Conservation (phyloP, 371 early-diverging fungal genomes). For the Actinomucor elegans region DNA sequence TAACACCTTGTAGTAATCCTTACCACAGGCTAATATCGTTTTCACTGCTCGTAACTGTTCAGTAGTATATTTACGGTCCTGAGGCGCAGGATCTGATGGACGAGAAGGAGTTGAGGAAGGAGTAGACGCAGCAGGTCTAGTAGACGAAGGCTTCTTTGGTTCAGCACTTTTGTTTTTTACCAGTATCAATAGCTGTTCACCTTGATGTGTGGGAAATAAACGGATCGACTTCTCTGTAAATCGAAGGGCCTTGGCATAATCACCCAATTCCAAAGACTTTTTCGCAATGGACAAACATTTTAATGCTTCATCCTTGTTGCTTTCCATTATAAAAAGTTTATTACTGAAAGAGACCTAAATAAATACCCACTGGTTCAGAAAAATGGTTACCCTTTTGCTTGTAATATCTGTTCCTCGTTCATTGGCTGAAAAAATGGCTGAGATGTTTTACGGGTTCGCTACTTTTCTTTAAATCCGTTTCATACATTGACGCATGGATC, state of each 20-base stretch:
- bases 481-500: no score
- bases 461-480: no score
- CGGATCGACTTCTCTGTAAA: slow-evolving; percentile 81
- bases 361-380: background rate
- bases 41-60: slow-evolving; percentile 85
- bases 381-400: background rate
- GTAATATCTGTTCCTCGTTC: slow-evolving; percentile 15
- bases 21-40: slow-evolving; percentile 65
- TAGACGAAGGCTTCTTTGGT: slow-evolving; percentile 9
- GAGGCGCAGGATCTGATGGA: background rate
- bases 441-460: no score
- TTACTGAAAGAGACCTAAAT: background rate
- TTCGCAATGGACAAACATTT: slow-evolving; percentile 80
- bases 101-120: background rate
- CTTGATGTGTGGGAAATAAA: slow-evolving; percentile 75
- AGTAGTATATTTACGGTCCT: slow-evolving; percentile 66
- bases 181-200: slow-evolving; percentile 53
- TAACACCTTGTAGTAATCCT: slow-evolving; percentile 90
- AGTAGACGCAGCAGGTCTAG: background rate
- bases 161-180: slow-evolving; percentile 34
- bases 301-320: slow-evolving; percentile 88
- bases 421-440: slow-evolving; percentile 12
- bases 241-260: slow-evolving; percentile 71
- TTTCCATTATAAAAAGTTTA: slow-evolving; percentile 60
- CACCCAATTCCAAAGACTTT: slow-evolving; percentile 58